phyloP scores from a whole-genome alignment of 495 filamentous ascomycete species.

The Halenospora varia region DNA sequence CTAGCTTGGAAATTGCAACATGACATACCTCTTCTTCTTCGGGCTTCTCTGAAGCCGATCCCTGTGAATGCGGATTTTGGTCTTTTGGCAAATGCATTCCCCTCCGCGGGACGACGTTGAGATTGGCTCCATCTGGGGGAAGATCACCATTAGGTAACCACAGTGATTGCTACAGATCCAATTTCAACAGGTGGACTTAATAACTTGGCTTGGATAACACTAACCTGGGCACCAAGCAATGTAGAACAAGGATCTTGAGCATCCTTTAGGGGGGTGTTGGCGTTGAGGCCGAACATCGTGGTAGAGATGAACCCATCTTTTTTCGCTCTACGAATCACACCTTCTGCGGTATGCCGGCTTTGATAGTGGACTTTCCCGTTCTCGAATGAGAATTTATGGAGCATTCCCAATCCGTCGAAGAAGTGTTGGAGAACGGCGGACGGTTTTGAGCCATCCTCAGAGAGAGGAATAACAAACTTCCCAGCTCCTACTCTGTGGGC shows the following conservation, averaged over 20 bases:
- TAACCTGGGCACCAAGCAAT: constrained; percentile 1
- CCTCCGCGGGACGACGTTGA: constrained; percentile 1
- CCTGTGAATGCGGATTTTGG: background rate
- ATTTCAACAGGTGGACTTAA: background rate
- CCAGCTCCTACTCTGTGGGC: background rate
- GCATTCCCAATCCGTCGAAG: constrained; percentile 1
- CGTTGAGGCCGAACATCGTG: constrained; percentile 2
- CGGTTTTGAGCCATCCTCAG: constrained; percentile 2
- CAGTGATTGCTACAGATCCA: background rate
- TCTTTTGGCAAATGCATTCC: constrained; percentile 5
- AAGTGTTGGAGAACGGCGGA: background rate
- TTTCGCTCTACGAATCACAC: background rate
- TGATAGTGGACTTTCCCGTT: background rate
- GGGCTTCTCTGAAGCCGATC: constrained; percentile 2
- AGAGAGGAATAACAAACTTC: constrained; percentile 2
- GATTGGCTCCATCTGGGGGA: background rate
- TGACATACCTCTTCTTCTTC: constrained; percentile 3
- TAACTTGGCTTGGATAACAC: background rate
- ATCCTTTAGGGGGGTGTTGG: constrained; percentile 2
- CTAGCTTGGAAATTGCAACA: background rate
- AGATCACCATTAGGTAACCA: background rate
- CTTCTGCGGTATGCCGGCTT: constrained; percentile 2
- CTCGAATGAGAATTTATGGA: background rate
- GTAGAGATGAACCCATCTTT: background rate
- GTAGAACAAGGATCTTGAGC: constrained; percentile 3